A percentile compares a stretch with the other conserved stretches of the same genome.
Evolutionary conservation across 106 monocot genomes (phyloP).

Genomic region (Allium cepa): DNA sequence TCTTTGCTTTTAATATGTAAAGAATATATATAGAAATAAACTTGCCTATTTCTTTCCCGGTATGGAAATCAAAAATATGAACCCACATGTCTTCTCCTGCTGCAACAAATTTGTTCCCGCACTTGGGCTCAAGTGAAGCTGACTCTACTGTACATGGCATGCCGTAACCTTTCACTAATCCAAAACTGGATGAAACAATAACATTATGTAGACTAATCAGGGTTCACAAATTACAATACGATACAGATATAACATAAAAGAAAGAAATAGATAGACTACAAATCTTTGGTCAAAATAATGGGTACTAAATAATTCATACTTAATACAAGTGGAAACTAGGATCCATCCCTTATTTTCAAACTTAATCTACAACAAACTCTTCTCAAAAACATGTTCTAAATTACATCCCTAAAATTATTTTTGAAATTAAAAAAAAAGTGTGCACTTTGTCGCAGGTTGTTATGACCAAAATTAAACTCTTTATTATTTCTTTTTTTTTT

Average conservation of each 20-base stretch:
- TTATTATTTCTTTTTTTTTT: too few species aligned
- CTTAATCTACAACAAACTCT: too few species aligned
- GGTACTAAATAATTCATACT: too few species aligned
- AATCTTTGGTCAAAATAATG: not conserved
- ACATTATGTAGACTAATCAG: too few species aligned
- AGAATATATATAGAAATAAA: constrained; percentile 1
- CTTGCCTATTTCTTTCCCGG: constrained; percentile 75
- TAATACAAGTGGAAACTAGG: too few species aligned
- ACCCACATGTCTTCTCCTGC: constrained; percentile 98
- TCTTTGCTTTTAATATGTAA: not conserved
- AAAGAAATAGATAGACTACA: not conserved
- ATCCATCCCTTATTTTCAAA: too few species aligned
- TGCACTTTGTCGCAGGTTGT: too few species aligned
- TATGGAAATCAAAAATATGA: constrained; percentile 67
- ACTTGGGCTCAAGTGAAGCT: constrained; percentile 72
- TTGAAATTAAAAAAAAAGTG: too few species aligned
- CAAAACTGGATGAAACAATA: constrained; percentile 37
- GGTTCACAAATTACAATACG: too few species aligned
- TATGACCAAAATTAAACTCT: too few species aligned
- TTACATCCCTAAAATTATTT: too few species aligned
- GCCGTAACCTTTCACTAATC: constrained; percentile 64
- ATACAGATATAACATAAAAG: not conserved
- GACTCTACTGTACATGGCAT: constrained; percentile 86
- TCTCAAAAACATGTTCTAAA: too few species aligned
- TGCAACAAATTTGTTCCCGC: constrained; percentile 66